Conservation (phyloP, 1,284 basidiomycete species). For the Austropuccinia psidii region DNA sequence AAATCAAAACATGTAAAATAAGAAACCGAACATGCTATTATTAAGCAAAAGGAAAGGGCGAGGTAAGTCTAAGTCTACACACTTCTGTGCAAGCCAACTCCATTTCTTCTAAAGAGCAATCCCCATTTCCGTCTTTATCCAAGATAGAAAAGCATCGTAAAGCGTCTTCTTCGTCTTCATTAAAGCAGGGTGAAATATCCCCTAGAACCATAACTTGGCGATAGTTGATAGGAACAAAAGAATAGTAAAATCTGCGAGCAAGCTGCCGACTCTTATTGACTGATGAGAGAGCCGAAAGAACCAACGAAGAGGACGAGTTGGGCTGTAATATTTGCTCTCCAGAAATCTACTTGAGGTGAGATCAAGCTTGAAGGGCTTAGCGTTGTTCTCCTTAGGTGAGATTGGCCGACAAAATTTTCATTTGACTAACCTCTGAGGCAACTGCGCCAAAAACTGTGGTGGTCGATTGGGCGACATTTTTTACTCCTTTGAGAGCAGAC, state of each 20-base stretch:
- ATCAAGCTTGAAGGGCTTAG: constrained; percentile 43
- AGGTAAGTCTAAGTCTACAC: too few relatives aligned
- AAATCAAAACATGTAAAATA: too few relatives aligned
- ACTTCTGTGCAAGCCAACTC: constrained; percentile 62
- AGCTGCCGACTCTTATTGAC: constrained; percentile 74
- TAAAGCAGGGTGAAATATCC: constrained; percentile 69
- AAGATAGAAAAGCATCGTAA: constrained; percentile 62
- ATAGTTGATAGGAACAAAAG: constrained; percentile 61
- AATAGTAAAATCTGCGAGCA: constrained; percentile 76
- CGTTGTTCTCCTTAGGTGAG: background rate
- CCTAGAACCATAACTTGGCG: constrained; percentile 58
- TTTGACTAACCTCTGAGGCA: constrained; percentile 18
- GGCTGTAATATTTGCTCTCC: constrained; percentile 71
- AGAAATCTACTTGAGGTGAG: constrained; percentile 51
- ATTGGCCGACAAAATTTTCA: background rate
- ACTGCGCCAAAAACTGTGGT: constrained; percentile 53
- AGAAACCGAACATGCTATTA: too few relatives aligned
- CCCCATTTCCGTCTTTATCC: constrained; percentile 75
- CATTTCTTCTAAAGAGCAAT: constrained; percentile 63
- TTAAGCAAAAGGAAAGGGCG: too few relatives aligned
- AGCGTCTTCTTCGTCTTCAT: constrained; percentile 58
- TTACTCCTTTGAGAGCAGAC: constrained; percentile 65
- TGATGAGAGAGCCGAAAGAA: constrained; percentile 67
- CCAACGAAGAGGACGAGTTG: constrained; percentile 74
- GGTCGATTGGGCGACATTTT: constrained; percentile 65